Percentiles rank a stretch among this genome's conserved stretches.
phyloP scores from a whole-genome alignment of 2,329 filamentous ascomycete genomes.

The Phyllosticta paracitricarpa region DNA sequence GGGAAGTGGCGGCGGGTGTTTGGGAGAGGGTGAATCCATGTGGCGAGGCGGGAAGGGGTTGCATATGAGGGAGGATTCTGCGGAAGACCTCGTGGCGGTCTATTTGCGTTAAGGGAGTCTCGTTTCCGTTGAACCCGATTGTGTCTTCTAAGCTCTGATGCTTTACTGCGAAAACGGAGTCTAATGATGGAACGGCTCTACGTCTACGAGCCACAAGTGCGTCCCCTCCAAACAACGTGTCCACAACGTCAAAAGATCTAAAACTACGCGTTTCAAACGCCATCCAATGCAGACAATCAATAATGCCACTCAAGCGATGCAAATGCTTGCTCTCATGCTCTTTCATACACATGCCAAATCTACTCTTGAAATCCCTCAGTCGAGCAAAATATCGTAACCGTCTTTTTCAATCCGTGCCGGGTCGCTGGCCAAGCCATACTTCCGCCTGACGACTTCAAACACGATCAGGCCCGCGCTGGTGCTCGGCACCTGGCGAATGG shows the following conservation, averaged over 20 bases:
- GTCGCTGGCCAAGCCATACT: conserved; percentile 42
- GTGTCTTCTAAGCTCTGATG: no score
- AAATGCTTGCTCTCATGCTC: background rate
- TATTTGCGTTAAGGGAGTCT: no score
- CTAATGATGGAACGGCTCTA: no score
- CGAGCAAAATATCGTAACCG: conserved; percentile 61
- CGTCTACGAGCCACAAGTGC: no score
- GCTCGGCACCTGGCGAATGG: conserved; percentile 64
- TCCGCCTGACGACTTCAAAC: conserved; percentile 64
- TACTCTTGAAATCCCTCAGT: conserved; percentile 11
- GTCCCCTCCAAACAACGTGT: background rate
- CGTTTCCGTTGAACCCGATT: no score
- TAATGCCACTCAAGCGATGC: background rate
- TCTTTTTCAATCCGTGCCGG: conserved; percentile 42
- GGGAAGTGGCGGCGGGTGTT: no score
- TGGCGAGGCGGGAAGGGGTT: no score
- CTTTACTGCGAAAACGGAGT: no score
- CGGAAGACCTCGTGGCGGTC: no score
- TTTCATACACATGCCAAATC: background rate
- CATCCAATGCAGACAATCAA: background rate
- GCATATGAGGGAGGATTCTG: no score
- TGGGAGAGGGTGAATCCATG: no score
- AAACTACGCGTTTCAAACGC: background rate
- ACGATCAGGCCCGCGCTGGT: conserved; percentile 69
- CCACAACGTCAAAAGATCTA: background rate